Percentiles rank a stretch among this genome's conserved stretches.
Evolutionary conservation across 1,139 yeast genomes (phyloP).

Genomic region (Candida freyschussii): DNA sequence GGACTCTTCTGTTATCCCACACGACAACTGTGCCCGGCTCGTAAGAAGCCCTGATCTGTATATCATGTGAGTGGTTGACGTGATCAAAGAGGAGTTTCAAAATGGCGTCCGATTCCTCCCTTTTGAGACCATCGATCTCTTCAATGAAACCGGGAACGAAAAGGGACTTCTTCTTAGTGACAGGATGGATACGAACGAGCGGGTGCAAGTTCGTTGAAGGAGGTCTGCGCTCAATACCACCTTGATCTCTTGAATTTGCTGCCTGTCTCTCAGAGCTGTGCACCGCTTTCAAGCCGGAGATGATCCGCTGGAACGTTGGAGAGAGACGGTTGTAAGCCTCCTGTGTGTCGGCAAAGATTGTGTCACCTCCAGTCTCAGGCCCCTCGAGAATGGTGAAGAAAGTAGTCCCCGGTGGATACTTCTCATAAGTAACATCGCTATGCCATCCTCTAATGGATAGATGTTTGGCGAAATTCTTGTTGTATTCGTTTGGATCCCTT

Average conservation of each 20-base stretch:
- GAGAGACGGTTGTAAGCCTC: slow-evolving; percentile 65
- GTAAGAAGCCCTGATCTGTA: slow-evolving; percentile 54
- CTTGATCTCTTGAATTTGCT: slow-evolving; percentile 41
- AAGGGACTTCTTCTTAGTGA: slow-evolving; percentile 54
- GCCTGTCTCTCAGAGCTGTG: slow-evolving; percentile 69
- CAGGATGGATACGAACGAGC: slow-evolving; percentile 64
- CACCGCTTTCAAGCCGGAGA: slow-evolving; percentile 52
- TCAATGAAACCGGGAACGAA: slow-evolving; percentile 52
- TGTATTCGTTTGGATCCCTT: slow-evolving; percentile 31
- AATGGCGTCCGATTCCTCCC: slow-evolving; percentile 54
- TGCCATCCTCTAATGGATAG: slow-evolving; percentile 30
- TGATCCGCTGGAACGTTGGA: slow-evolving; percentile 48
- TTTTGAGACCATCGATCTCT: slow-evolving; percentile 54
- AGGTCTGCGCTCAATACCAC: slow-evolving; percentile 53
- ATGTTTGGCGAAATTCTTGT: slow-evolving; percentile 33
- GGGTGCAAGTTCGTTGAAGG: slow-evolving; percentile 65
- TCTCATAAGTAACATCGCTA: slow-evolving; percentile 59
- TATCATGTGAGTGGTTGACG: slow-evolving; percentile 44
- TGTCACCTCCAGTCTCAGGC: slow-evolving; percentile 66
- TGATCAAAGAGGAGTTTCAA: slow-evolving; percentile 48
- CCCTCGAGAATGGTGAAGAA: slow-evolving; percentile 54
- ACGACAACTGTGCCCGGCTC: slow-evolving; percentile 54
- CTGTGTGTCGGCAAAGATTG: slow-evolving; percentile 55
- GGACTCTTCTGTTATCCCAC: slow-evolving; percentile 65
- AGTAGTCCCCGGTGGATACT: slow-evolving; percentile 66